phyloP scores from a whole-genome alignment of 805 yeast species.

The Candida quercuum region DNA sequence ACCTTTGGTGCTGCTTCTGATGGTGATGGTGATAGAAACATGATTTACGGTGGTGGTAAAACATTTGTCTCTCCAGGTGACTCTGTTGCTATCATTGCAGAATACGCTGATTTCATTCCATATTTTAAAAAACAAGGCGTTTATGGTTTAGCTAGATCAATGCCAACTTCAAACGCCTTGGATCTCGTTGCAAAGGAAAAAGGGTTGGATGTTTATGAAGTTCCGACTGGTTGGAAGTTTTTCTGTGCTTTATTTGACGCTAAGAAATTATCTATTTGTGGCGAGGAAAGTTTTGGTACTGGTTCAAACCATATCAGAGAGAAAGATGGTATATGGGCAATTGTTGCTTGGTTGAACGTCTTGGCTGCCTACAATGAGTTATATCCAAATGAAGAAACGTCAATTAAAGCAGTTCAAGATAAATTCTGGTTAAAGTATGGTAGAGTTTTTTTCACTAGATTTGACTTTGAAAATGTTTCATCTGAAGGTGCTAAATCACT shows the following conservation, averaged over 20 bases:
- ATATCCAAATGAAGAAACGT: constrained; percentile 50
- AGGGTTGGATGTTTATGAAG: constrained; percentile 79
- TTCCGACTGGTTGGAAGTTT: constrained; percentile 99
- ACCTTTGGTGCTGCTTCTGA: constrained; percentile 99
- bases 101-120: constrained; percentile 88
- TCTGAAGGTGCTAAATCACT: constrained; percentile 70
- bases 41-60: constrained; percentile 87
- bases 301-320: constrained; percentile 97
- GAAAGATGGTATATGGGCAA: constrained; percentile 97
- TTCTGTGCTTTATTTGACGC: constrained; percentile 95
- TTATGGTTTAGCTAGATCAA: constrained; percentile 90
- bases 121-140: constrained; percentile 83
- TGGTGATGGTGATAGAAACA: constrained; percentile 98
- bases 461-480: constrained; percentile 83
- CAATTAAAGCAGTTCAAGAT: constrained; percentile 75
- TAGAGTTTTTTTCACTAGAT: constrained; percentile 94
- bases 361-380: constrained; percentile 73
- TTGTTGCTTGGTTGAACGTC: constrained; percentile 94
- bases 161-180: constrained; percentile 95
- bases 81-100: constrained; percentile 95
- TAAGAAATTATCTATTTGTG: constrained; percentile 89
- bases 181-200: constrained; percentile 83
- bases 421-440: constrained; percentile 92
- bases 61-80: constrained; percentile 98
- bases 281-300: constrained; percentile 97